Evolutionary conservation across 2,329 filamentous ascomycete species (phyloP).

Genomic region (Fusarium domesticum): DNA sequence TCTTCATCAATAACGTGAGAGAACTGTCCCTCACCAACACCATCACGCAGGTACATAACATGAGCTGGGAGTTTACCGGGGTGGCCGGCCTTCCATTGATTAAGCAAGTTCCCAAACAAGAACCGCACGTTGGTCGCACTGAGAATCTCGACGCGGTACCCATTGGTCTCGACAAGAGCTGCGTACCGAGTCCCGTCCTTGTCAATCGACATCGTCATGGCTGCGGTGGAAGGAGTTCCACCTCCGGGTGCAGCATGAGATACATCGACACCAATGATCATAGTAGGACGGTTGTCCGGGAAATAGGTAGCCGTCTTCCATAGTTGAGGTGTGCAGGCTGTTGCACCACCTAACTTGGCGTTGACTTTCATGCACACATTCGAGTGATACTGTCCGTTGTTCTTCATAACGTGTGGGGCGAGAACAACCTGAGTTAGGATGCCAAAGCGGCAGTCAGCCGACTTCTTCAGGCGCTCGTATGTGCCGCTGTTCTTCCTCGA

Average conservation of each 20-base stretch:
- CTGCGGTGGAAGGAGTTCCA: slow-evolving; percentile 71
- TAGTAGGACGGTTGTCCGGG: slow-evolving; percentile 53
- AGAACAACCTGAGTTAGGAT: slow-evolving; percentile 82
- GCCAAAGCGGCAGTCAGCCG: slow-evolving; percentile 79
- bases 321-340: slow-evolving; percentile 45
- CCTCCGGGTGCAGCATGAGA: slow-evolving; percentile 75
- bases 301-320: slow-evolving; percentile 37
- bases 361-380: slow-evolving; percentile 98
- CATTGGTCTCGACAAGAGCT: slow-evolving; percentile 79
- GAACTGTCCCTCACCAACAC: slow-evolving; percentile 86
- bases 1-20: slow-evolving; percentile 76
- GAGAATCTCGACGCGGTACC: slow-evolving; percentile 77
- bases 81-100: slow-evolving; percentile 62
- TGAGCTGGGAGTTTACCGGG: slow-evolving; percentile 53
- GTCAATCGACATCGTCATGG: slow-evolving; percentile 81
- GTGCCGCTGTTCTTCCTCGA: slow-evolving; percentile 65
- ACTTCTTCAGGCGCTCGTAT: slow-evolving; percentile 88
- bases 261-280: slow-evolving; percentile 89
- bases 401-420: slow-evolving; percentile 63
- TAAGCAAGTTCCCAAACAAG: slow-evolving; percentile 63
- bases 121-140: slow-evolving; percentile 60
- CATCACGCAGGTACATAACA: slow-evolving; percentile 90
- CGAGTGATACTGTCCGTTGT: slow-evolving; percentile 78
- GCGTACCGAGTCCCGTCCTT: slow-evolving; percentile 69
- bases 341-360: slow-evolving; percentile 85